These are phyloP conservation scores for Grigorovia yakushimaensis DNA, from an alignment of 805 yeast species.

Conservation along the genomic window DNA sequence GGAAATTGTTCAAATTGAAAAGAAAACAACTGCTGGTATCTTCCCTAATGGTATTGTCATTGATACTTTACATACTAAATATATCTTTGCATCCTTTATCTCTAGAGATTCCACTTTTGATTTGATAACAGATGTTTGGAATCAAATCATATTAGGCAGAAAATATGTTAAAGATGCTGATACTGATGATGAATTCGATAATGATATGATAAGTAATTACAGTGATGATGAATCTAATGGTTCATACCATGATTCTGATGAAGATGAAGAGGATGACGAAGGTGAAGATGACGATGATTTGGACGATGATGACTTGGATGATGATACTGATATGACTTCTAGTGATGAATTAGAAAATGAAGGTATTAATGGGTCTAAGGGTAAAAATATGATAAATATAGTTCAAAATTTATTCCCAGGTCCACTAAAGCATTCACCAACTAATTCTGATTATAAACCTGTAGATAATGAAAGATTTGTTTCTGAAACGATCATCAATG, in stretches of 20 bases:
- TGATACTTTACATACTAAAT: constrained; percentile 53
- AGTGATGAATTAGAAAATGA: constrained; percentile 28
- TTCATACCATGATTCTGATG: background rate
- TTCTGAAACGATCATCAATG: constrained; percentile 42
- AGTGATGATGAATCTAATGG: background rate
- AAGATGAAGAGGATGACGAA: constrained; percentile 16
- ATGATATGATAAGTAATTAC: constrained; percentile 7
- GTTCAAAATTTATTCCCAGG: constrained; percentile 15
- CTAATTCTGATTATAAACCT: constrained; percentile 35
- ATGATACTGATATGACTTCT: constrained; percentile 19
- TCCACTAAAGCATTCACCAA: constrained; percentile 42
- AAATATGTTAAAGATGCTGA: constrained; percentile 34
- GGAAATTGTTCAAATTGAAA: constrained; percentile 57
- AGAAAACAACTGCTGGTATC: constrained; percentile 56
- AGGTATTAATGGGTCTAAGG: background rate
- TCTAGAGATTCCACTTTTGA: constrained; percentile 48
- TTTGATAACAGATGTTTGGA: constrained; percentile 57
- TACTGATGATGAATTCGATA: constrained; percentile 5
- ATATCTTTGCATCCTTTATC: constrained; percentile 57
- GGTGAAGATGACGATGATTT: constrained; percentile 22
- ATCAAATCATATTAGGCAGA: constrained; percentile 48
- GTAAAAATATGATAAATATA: constrained; percentile 28
- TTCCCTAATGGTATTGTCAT: constrained; percentile 64
- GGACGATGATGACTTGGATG: constrained; percentile 12
- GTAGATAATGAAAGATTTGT: constrained; percentile 46